A percentile compares a stretch with the other conserved stretches of the same genome.
Evolutionary conservation across 768 basidiomycete genomes (phyloP).

Genomic region (Royoungia palumana): DNA sequence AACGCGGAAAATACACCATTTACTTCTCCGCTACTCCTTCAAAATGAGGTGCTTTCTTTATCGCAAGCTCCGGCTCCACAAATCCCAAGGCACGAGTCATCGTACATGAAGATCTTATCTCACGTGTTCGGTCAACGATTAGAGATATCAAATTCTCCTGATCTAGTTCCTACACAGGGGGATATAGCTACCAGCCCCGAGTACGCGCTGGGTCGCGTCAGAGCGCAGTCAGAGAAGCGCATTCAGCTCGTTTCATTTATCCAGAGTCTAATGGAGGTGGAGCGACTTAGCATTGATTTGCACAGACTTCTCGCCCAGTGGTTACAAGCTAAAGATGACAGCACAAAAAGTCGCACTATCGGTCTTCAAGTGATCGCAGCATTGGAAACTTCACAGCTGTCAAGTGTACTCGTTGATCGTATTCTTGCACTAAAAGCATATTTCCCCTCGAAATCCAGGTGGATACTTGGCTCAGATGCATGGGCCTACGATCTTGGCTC

Average conservation of each 20-base stretch:
- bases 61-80: slow-evolving; percentile 43
- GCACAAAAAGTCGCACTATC: slow-evolving; percentile 53
- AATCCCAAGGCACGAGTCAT: slow-evolving; percentile 86
- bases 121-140: slow-evolving; percentile 78
- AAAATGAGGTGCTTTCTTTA: slow-evolving; percentile 30
- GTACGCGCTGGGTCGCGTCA: slow-evolving; percentile 88
- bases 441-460: slow-evolving; percentile 70
- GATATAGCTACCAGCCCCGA: slow-evolving; percentile 85
- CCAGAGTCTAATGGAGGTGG: slow-evolving; percentile 58
- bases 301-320: slow-evolving; percentile 78
- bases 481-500: slow-evolving; percentile 98
- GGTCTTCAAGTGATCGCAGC: slow-evolving; percentile 54
- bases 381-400: slow-evolving; percentile 41
- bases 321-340: slow-evolving; percentile 74
- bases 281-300: slow-evolving; percentile 47
- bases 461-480: slow-evolving; percentile 98
- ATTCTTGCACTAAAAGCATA: slow-evolving; percentile 59
- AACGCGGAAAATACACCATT: slow-evolving; percentile 36
- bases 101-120: slow-evolving; percentile 85
- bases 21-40: slow-evolving; percentile 48
- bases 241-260: slow-evolving; percentile 61
- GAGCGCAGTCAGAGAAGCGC: slow-evolving; percentile 78
- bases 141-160: slow-evolving; percentile 82
- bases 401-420: slow-evolving; percentile 46
- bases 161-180: slow-evolving; percentile 66